Evolutionary conservation across 2,329 filamentous ascomycete species (phyloP).

Genomic region (Trichoderma sp.): DNA sequence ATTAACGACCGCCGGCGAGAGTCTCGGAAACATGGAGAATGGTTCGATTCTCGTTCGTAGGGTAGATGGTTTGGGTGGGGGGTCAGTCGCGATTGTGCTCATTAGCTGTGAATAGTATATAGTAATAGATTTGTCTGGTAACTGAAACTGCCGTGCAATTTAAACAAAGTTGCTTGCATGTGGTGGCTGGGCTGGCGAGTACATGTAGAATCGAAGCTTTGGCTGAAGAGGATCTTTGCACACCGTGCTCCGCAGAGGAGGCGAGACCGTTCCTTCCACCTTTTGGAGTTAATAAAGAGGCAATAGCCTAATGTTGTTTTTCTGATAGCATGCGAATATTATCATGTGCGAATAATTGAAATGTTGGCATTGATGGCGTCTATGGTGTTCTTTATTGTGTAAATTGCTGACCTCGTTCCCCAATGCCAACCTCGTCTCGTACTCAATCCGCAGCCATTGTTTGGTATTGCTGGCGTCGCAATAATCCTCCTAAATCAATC

Average conservation of each 20-base stretch:
- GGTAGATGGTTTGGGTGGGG: neutral
- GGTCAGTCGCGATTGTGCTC: neutral
- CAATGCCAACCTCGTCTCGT: no score
- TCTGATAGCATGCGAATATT: neutral
- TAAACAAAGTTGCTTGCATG: neutral
- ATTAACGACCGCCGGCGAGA: no score
- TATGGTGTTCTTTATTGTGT: neutral
- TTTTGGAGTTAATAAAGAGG: neutral
- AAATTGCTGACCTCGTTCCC: neutral
- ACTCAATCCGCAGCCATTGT: no score
- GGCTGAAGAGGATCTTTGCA: neutral
- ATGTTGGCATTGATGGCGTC: neutral
- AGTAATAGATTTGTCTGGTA: neutral
- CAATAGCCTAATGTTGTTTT: neutral
- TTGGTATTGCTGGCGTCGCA: no score
- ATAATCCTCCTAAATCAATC: neutral
- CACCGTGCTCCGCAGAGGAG: neutral
- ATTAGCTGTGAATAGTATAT: neutral
- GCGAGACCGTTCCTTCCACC: neutral
- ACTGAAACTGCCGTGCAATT: neutral
- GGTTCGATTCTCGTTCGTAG: neutral
- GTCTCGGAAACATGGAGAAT: neutral
- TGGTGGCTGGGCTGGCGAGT: neutral
- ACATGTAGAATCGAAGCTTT: neutral
- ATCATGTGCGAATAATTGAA: neutral